A percentile compares a stretch with the other conserved stretches of the same genome.
Evolutionary conservation across 2,329 filamentous ascomycete species (phyloP).

Genomic region (Diaporthe longicolla): DNA sequence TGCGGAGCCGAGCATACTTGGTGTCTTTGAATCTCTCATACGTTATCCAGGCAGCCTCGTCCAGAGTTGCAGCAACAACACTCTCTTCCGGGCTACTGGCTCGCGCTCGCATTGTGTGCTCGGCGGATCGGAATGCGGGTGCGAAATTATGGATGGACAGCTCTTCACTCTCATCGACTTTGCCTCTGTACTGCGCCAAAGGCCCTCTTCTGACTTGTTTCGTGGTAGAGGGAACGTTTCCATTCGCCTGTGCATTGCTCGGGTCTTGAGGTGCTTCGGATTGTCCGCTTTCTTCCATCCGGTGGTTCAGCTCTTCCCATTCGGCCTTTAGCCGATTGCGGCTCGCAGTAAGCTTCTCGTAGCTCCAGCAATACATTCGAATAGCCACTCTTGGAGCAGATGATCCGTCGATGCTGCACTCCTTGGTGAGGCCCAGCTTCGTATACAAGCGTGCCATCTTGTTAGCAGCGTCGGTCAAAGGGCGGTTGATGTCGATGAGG

Average conservation of each 20-base stretch:
- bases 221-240: too few species aligned
- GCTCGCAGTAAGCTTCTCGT: too few species aligned
- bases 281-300: neutral
- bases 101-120: neutral
- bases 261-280: too few species aligned
- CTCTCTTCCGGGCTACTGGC: too few species aligned
- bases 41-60: neutral
- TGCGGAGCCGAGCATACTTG: neutral
- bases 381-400: neutral
- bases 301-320: neutral
- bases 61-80: slow-evolving; percentile 5
- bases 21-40: slow-evolving; percentile 7
- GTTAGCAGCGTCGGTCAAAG: neutral
- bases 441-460: neutral
- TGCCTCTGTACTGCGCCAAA: too few species aligned
- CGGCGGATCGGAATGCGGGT: too few species aligned
- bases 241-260: too few species aligned
- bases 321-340: neutral
- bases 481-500: slow-evolving; percentile 15
- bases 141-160: too few species aligned
- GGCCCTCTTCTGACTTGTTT: too few species aligned
- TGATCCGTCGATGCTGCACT: too few species aligned
- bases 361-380: slow-evolving; percentile 26
- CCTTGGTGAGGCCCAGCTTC: neutral
- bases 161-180: too few species aligned